A percentile compares a stretch with the other conserved stretches of the same genome.
These are phyloP conservation scores for Ogataea angusta DNA, from an alignment of 805 yeast genomes.

Conservation along the genomic window DNA sequence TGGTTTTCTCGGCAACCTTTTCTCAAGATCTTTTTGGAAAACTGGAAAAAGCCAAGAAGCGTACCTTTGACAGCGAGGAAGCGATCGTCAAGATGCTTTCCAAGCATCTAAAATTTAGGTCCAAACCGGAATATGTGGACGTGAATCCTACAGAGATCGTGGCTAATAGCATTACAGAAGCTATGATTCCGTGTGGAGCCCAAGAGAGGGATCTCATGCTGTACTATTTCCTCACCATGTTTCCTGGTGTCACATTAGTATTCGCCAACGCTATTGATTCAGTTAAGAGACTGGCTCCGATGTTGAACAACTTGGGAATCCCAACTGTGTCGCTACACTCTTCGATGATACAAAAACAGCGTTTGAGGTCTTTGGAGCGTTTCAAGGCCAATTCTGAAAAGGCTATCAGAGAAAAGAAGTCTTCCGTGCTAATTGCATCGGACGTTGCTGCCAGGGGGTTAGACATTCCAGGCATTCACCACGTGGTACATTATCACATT, in stretches of 20 bases:
- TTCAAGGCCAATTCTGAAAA: conserved; percentile 50
- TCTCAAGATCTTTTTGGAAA: conserved; percentile 78
- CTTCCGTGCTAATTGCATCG: conserved; percentile 80
- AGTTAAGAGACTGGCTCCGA: conserved; percentile 79
- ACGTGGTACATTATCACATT: conserved; percentile 92
- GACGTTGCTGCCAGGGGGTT: conserved; percentile 99
- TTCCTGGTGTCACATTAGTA: conserved; percentile 85
- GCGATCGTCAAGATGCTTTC: conserved; percentile 65
- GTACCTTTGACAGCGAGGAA: conserved; percentile 39
- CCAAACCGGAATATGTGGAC: conserved; percentile 70
- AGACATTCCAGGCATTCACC: conserved; percentile 86
- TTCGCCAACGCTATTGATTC: conserved; percentile 96
- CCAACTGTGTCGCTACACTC: conserved; percentile 81
- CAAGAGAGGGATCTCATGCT: conserved; percentile 85
- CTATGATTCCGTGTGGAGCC: conserved; percentile 87
- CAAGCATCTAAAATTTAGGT: conserved; percentile 66
- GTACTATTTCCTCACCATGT: conserved; percentile 81
- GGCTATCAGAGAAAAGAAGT: conserved; percentile 39
- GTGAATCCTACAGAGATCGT: conserved; percentile 83
- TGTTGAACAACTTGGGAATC: conserved; percentile 64
- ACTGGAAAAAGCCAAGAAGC: conserved; percentile 44
- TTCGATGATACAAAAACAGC: conserved; percentile 90
- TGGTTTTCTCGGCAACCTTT: conserved; percentile 95
- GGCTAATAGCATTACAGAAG: conserved; percentile 72
- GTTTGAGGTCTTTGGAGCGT: conserved; percentile 80